phyloP scores from a whole-genome alignment of 2,329 filamentous ascomycete species.

The Ceratocystis destructans region DNA sequence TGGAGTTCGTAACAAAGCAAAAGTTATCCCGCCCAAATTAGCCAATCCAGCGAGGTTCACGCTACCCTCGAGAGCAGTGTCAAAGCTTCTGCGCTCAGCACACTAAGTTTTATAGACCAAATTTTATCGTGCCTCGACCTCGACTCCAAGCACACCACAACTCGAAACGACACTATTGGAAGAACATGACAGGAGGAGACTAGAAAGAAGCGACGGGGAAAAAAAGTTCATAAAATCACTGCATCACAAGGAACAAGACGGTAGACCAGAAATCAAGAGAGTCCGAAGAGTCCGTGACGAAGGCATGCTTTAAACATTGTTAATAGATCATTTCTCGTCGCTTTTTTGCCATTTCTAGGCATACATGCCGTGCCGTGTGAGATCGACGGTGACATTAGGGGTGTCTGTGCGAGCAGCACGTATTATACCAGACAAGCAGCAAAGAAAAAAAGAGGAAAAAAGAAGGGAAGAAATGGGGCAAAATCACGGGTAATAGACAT shows the following conservation, averaged over 20 bases:
- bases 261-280: background rate
- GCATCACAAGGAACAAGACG: background rate
- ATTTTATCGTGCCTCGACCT: background rate
- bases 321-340: background rate
- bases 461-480: background rate
- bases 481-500: background rate
- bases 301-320: background rate
- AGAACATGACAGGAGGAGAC: background rate
- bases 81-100: background rate
- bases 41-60: too few species aligned
- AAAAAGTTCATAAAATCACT: background rate
- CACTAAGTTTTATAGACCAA: background rate
- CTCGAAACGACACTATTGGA: conserved; percentile 3
- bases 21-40: too few species aligned
- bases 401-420: background rate
- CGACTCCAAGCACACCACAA: background rate
- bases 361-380: background rate
- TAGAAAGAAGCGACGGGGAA: background rate
- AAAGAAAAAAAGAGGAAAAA: background rate
- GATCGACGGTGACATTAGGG: conserved; percentile 6
- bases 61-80: background rate
- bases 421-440: background rate
- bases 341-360: background rate
- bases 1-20: background rate
- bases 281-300: background rate